Conservation (phyloP, 768 basidiomycete genomes). For the Dioszegia crocea region DNA sequence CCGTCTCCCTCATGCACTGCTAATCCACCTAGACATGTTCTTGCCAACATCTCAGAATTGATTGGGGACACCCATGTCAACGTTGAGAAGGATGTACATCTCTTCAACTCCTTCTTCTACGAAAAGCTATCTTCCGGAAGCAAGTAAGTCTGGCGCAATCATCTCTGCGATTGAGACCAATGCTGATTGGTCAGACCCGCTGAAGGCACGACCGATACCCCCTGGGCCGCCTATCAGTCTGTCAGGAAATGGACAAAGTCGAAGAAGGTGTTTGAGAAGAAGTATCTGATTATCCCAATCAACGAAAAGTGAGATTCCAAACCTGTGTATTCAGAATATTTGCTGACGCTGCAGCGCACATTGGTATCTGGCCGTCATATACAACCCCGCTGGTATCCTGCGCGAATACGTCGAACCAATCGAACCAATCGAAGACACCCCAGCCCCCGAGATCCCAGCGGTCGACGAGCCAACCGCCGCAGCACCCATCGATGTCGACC, state of each 20-base stretch:
- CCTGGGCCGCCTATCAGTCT: slow-evolving; percentile 59
- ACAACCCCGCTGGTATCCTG: slow-evolving; percentile 65
- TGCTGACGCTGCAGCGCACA: slow-evolving; percentile 61
- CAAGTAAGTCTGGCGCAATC: slow-evolving; percentile 20
- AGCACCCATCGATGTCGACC: too few relatives aligned
- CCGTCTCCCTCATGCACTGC: not conserved
- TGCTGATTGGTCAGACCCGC: not conserved
- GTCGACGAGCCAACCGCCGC: too few relatives aligned
- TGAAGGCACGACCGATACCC: not conserved
- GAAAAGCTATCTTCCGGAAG: slow-evolving; percentile 74
- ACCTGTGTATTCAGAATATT: not conserved
- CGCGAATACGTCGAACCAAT: not conserved
- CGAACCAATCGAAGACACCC: not conserved
- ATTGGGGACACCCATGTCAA: not conserved
- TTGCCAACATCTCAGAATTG: not conserved
- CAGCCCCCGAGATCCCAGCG: not conserved
- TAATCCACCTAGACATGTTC: slow-evolving; percentile 10
- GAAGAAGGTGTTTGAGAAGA: slow-evolving; percentile 81
- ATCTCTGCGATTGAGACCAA: not conserved
- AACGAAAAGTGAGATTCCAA: slow-evolving; percentile 74
- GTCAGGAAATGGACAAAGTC: slow-evolving; percentile 83
- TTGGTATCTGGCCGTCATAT: slow-evolving; percentile 96
- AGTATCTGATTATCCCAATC: slow-evolving; percentile 89
- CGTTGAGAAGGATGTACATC: slow-evolving; percentile 63
- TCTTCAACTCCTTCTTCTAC: slow-evolving; percentile 98